phyloP scores from a whole-genome alignment of 106 monocot species.

The Amphibolis antarctica region DNA sequence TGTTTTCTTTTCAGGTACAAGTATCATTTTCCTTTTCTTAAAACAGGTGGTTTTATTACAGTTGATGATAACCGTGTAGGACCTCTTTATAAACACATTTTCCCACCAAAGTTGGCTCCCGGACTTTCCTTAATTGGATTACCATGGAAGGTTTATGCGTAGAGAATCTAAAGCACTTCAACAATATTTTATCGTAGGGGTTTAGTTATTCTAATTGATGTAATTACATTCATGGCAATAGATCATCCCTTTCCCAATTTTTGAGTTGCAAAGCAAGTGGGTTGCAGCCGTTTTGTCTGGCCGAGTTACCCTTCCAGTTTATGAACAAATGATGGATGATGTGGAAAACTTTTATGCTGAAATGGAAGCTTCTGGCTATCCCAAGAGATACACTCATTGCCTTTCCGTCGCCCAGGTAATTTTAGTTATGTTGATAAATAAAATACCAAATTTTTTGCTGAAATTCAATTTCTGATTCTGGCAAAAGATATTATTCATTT shows the following conservation, averaged over 20 bases:
- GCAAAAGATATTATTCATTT: no score
- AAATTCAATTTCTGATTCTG: no score
- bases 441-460: no score
- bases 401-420: constrained; percentile 45
- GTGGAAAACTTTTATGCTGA: constrained; percentile 37
- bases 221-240: constrained; percentile 7
- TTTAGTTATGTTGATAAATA: background rate
- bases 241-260: constrained; percentile 68
- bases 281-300: constrained; percentile 74
- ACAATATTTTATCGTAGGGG: background rate
- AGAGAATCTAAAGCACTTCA: background rate
- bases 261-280: constrained; percentile 95
- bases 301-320: constrained; percentile 42
- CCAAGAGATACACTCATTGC: constrained; percentile 83
- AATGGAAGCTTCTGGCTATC: constrained; percentile 40
- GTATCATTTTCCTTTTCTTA: constrained; percentile 76
- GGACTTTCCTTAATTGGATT: constrained; percentile 79
- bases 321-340: constrained; percentile 72
- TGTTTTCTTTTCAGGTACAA: constrained; percentile 48
- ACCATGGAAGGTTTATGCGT: constrained; percentile 65
- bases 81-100: constrained; percentile 85
- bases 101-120: constrained; percentile 60
- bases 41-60: constrained; percentile 41
- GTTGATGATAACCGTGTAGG: constrained; percentile 90
- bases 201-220: background rate